Base-by-base conservation (phyloP, 371 early-diverging fungal genomes). In the Apophysomyces trapeziformis region DNA sequence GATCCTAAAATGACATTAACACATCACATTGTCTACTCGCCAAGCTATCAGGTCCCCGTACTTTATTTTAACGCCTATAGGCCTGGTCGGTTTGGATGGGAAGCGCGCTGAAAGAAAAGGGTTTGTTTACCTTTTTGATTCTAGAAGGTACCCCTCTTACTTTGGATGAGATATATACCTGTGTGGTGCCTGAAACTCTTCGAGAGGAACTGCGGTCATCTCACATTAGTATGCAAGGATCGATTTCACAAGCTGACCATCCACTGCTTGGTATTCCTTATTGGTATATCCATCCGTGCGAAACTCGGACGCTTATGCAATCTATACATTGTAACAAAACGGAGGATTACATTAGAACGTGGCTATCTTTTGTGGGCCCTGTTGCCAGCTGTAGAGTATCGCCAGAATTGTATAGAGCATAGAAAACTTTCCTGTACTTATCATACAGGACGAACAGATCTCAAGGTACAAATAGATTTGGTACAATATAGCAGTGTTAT, bases 231-330 rank as follows among this genome's bases (percentile, higher is more conserved):
- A 18, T 35, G 13, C 71, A 71, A 46, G 64, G 68, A 43, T 46
- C 74, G 12, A 62, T 83, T 26, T 61, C 84, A 43, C 73, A 78
- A 45, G 70, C 73, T 59, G 93, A 92, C 14, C 93, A 92, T 61
- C 92, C 93, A 0, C 60, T 82, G 1, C 58, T 90, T 3, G 80
- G 80, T 8, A 61, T 71, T 0, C 91, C 90, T 2, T 89, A 71
- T 60, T 85, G 83, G 77, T 89, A 86, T 67, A 75, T 92, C 67
- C 92, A 92, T 63, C 92, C 92, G 2, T 91, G 91, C 67, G 88
- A 92, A 58, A 92, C 92, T 5, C 80, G 85, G 5, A 64, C 76
- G 1, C 60, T 90, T 18, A 83, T 92, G 80, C 73, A 74, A n/a
- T 72, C 83, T 0, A 70, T 87, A 61, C 54, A 26, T 38, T 50